These are phyloP conservation scores for Albophoma yamanashiensis DNA, from an alignment of 2,329 filamentous ascomycete species.

Conservation along the genomic window DNA sequence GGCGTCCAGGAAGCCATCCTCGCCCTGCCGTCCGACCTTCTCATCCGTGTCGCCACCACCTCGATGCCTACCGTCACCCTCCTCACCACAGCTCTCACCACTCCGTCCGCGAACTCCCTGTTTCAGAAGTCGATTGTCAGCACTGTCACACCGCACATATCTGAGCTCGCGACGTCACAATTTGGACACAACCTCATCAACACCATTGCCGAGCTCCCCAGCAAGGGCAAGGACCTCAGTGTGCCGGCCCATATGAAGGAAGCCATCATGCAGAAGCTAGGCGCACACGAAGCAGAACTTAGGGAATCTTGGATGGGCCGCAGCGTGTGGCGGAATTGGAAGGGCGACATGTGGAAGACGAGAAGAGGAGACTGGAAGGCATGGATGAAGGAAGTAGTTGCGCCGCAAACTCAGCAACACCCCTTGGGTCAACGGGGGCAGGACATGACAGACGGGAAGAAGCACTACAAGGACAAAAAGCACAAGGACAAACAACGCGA, in stretches of 20 bases:
- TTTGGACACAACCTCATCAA: slow-evolving; percentile 41
- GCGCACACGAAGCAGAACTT: slow-evolving; percentile 34
- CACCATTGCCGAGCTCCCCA: slow-evolving; percentile 37
- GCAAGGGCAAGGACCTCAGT: slow-evolving; percentile 33
- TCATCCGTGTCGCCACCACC: slow-evolving; percentile 53
- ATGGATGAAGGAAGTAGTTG: slow-evolving; percentile 41
- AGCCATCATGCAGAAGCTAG: slow-evolving; percentile 38
- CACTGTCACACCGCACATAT: slow-evolving; percentile 31
- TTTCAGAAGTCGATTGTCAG: slow-evolving; percentile 47
- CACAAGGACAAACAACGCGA: slow-evolving; percentile 1
- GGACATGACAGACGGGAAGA: not conserved
- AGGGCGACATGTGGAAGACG: slow-evolving; percentile 46
- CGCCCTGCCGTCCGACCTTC: slow-evolving; percentile 41
- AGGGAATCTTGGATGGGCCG: slow-evolving; percentile 43
- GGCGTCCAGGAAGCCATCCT: slow-evolving; percentile 66
- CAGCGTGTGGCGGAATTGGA: slow-evolving; percentile 47
- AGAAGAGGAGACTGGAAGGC: slow-evolving; percentile 42
- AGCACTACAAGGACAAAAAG: not conserved
- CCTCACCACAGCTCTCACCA: slow-evolving; percentile 37
- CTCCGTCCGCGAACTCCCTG: slow-evolving; percentile 34
- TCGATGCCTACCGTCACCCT: slow-evolving; percentile 38
- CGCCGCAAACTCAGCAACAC: slow-evolving; percentile 4
- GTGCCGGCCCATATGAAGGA: slow-evolving; percentile 50
- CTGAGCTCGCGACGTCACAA: slow-evolving; percentile 36
- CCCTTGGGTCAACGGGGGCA: not conserved